These are phyloP conservation scores for Agrostemma githago DNA, from an alignment of 148 eudicot genomes.

Conservation along the genomic window DNA sequence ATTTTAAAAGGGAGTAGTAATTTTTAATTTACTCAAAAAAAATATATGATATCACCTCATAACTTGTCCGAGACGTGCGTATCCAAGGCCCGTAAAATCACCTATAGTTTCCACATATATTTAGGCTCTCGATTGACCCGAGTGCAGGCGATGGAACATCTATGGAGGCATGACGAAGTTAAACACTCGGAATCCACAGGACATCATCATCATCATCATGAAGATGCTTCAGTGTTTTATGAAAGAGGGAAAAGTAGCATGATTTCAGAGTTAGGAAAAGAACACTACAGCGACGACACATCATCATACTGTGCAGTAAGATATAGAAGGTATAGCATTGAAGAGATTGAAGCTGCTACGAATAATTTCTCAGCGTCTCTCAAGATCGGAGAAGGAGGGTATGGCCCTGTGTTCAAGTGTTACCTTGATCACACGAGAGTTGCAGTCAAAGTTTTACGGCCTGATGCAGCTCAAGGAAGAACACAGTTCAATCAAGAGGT, in stretches of 20 bases:
- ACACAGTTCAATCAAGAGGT: slow-evolving; percentile 52
- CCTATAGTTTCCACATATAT: neutral
- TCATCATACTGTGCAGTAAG: slow-evolving; percentile 29
- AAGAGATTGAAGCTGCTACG: slow-evolving; percentile 53
- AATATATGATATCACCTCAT: neutral
- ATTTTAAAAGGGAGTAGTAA: no score
- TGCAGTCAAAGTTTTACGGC: slow-evolving; percentile 57
- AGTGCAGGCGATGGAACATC: slow-evolving; percentile 53
- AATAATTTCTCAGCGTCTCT: slow-evolving; percentile 33
- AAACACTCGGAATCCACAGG: slow-evolving; percentile 32
- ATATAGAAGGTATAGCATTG: slow-evolving; percentile 44
- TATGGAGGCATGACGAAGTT: slow-evolving; percentile 46
- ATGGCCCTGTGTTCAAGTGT: slow-evolving; percentile 56
- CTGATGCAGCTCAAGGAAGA: slow-evolving; percentile 60
- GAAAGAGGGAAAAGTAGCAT: slow-evolving; percentile 33
- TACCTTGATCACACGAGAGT: slow-evolving; percentile 56
- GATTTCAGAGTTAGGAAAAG: slow-evolving; percentile 29
- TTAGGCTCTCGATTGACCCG: neutral
- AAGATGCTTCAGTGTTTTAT: slow-evolving; percentile 34
- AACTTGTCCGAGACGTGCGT: neutral
- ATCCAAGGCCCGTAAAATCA: neutral
- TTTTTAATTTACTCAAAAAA: no score
- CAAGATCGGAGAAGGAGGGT: slow-evolving; percentile 62
- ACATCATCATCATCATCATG: slow-evolving; percentile 6
- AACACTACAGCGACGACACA: slow-evolving; percentile 12